Conservation (phyloP, 106 monocot species). For the Phalaenopsis equestris region DNA sequence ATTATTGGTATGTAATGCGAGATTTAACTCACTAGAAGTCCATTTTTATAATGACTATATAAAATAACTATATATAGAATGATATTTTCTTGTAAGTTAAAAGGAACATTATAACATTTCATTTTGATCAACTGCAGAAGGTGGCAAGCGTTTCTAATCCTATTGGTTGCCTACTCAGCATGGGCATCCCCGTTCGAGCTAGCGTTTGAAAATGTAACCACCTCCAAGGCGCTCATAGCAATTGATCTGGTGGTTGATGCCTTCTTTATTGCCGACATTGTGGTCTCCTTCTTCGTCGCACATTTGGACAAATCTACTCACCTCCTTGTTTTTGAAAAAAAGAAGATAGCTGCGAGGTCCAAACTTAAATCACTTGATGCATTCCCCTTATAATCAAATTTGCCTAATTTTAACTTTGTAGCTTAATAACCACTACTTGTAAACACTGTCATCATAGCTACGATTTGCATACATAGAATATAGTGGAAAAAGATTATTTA, state of each 20-base stretch:
- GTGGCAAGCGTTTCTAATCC: slow-evolving; percentile 38
- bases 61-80: not conserved
- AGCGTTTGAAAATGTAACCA: slow-evolving; percentile 20
- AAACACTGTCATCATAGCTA: not conserved
- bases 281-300: slow-evolving; percentile 42
- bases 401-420: not conserved
- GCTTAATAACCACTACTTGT: not conserved
- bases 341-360: slow-evolving; percentile 35
- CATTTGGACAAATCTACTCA: slow-evolving; percentile 34
- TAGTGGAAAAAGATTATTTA: not conserved
- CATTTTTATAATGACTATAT: too few species aligned
- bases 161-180: slow-evolving; percentile 40
- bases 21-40: too few species aligned
- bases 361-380: not conserved
- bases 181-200: slow-evolving; percentile 47
- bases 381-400: not conserved
- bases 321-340: slow-evolving; percentile 29
- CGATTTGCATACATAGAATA: not conserved
- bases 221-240: slow-evolving; percentile 7
- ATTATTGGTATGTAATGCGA: too few species aligned
- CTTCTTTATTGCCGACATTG: slow-evolving; percentile 43
- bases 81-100: not conserved
- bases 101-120: not conserved
- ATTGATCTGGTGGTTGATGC: slow-evolving; percentile 29
- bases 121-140: slow-evolving; percentile 12